Evolutionary conservation across 1,284 basidiomycete genomes (phyloP).

Genomic region (Cutaneotrichosporon cutaneum): DNA sequence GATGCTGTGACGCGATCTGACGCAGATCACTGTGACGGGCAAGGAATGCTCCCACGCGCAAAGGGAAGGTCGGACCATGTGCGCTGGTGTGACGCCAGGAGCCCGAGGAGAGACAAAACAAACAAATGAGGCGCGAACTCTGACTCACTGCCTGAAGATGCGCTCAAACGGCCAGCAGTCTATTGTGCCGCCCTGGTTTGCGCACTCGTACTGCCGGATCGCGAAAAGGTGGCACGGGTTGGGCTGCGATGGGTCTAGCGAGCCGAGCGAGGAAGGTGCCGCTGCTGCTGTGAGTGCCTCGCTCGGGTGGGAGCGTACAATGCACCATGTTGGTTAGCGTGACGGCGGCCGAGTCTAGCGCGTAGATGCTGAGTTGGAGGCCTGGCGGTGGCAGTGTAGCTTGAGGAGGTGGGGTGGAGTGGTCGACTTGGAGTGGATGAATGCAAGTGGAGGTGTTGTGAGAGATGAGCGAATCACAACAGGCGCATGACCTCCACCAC

Average conservation of each 20-base stretch:
- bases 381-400: background rate
- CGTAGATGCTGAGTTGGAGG: background rate
- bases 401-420: background rate
- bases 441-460: background rate
- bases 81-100: background rate
- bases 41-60: background rate
- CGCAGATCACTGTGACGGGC: background rate
- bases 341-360: background rate
- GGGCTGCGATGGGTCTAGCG: background rate
- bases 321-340: background rate
- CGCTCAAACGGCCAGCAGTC: slow-evolving; percentile 24
- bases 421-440: too few species aligned
- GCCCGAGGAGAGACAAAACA: background rate
- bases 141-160: slow-evolving; percentile 26
- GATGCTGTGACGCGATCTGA: too few species aligned
- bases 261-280: background rate
- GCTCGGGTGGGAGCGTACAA: background rate
- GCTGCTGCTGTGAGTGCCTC: background rate
- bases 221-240: slow-evolving; percentile 18
- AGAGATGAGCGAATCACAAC: background rate
- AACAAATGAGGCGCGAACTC: background rate
- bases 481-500: background rate
- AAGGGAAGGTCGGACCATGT: background rate
- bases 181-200: slow-evolving; percentile 2
- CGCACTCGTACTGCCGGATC: slow-evolving; percentile 23